These are phyloP conservation scores for Cutaneotrichosporon spelunceum DNA, from an alignment of 1,284 basidiomycete species.

Conservation along the genomic window DNA sequence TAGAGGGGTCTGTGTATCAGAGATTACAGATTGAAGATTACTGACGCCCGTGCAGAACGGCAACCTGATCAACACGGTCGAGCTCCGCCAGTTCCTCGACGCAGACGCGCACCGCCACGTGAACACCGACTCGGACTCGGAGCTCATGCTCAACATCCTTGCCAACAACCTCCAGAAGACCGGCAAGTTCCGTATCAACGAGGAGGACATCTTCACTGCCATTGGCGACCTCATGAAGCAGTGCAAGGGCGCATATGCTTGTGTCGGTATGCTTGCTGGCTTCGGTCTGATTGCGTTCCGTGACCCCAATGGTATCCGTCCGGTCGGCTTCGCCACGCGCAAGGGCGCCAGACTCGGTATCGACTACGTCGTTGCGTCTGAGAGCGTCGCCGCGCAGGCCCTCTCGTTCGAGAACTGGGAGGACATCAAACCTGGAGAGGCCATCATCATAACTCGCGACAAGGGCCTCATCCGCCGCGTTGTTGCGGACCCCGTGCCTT, in stretches of 20 bases:
- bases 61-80: constrained; percentile 90
- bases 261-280: constrained; percentile 96
- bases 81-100: constrained; percentile 88
- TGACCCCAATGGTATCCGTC: constrained; percentile 98
- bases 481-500: constrained; percentile 66
- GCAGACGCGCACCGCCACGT: constrained; percentile 96
- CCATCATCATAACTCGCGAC: constrained; percentile 86
- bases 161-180: constrained; percentile 97
- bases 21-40: neutral
- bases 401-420: constrained; percentile 87
- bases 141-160: constrained; percentile 94
- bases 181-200: constrained; percentile 97
- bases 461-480: constrained; percentile 66
- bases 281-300: constrained; percentile 98
- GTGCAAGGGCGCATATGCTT: constrained; percentile 90
- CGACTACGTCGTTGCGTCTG: constrained; percentile 91
- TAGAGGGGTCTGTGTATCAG: neutral
- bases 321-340: constrained; percentile 76
- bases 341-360: constrained; percentile 54
- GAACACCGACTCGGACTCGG: constrained; percentile 98
- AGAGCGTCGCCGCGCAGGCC: constrained; percentile 94
- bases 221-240: constrained; percentile 84
- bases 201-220: constrained; percentile 98
- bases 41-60: constrained; percentile 68
- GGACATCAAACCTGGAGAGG: constrained; percentile 90